Base-by-base conservation (phyloP, 2,329 filamentous ascomycete species). In the Penicillium sumatraense region DNA sequence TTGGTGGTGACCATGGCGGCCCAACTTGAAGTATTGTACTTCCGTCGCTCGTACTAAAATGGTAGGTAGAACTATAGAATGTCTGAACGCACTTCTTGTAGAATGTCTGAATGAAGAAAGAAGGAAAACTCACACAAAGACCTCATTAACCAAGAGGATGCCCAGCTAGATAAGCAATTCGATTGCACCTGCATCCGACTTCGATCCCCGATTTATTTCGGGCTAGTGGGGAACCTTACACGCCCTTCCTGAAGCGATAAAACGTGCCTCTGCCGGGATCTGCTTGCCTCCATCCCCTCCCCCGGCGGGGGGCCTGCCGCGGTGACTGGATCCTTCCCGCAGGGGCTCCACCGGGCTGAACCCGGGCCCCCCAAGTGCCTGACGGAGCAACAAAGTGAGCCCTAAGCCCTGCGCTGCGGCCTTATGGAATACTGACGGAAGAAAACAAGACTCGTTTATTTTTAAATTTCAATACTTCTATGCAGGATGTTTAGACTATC, bases 161-260 rank as follows among this genome's bases (percentile, higher is more conserved):
- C 26, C 21, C 26, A 46, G 42, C 42, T 46, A 46, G 42, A 46
- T 46, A 46, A 46, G 42, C 42, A n/a, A 31, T 46, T 46, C 26
- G 16, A 46, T 46, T 23, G 26, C 24, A 31, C 27, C 42, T 46
- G 26, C 42, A 46, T 46, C 27, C 23, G 42, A 31, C 26, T 13
- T 14, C 14, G 26, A 29, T 46, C 42, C 14, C 42, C 42, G 42
- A 46, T 46, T 46, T 31, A 46, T 46, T 46, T 46, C 24, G 42
- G 42, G 33, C 42, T 16, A 46, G 16, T 46, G 42, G 42, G 42
- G 16, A 46, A 31, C 42, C 24, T 46, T 46, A 29, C 42, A 26
- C 42, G 26, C 42, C 21, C 26, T 21, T 31, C 26, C 42, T 46
- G 42, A 31, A 29, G 42, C 42, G 16, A 46, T 31, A 46, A 23